Evolutionary conservation across 805 yeast genomes (phyloP).

Genomic region (Wickerhamiella nectarea): DNA sequence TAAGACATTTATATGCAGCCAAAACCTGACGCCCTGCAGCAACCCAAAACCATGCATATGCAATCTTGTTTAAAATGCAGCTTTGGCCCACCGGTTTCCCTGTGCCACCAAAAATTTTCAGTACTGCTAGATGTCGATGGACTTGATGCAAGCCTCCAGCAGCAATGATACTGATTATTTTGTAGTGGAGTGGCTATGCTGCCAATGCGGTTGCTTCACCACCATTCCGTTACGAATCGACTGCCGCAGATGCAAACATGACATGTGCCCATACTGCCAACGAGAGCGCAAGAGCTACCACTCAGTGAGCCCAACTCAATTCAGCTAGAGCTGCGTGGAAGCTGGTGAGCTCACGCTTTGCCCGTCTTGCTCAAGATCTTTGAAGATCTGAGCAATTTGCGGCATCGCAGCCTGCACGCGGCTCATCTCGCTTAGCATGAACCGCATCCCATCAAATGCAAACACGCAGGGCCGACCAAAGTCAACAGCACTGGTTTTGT

Average conservation of each 20-base stretch:
- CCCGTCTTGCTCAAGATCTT: conserved; percentile 10
- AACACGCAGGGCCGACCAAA: conserved; percentile 26
- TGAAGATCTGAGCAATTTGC: conserved; percentile 16
- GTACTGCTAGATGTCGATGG: neutral
- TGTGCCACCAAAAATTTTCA: neutral
- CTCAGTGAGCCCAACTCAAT: neutral
- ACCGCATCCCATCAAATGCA: conserved; percentile 57
- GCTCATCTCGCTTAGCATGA: conserved; percentile 34
- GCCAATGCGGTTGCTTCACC: conserved; percentile 25
- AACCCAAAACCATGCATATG: neutral
- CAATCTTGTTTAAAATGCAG: neutral
- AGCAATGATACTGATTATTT: neutral
- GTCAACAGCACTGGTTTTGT: conserved; percentile 19
- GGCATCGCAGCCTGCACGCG: conserved; percentile 19
- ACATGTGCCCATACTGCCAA: conserved; percentile 25
- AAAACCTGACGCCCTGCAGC: neutral
- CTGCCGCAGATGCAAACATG: conserved; percentile 23
- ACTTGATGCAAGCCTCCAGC: neutral
- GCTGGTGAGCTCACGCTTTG: no score
- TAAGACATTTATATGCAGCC: neutral
- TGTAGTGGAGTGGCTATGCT: conserved; percentile 26
- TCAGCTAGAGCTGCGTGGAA: no score
- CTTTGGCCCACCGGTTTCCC: neutral
- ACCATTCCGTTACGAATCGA: conserved; percentile 21
- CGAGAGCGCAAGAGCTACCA: conserved; percentile 18